A percentile compares a stretch with the other conserved stretches of the same genome.
phyloP scores from a whole-genome alignment of 352 stramenopile genomes.

The Phytophthora citrophthora region DNA sequence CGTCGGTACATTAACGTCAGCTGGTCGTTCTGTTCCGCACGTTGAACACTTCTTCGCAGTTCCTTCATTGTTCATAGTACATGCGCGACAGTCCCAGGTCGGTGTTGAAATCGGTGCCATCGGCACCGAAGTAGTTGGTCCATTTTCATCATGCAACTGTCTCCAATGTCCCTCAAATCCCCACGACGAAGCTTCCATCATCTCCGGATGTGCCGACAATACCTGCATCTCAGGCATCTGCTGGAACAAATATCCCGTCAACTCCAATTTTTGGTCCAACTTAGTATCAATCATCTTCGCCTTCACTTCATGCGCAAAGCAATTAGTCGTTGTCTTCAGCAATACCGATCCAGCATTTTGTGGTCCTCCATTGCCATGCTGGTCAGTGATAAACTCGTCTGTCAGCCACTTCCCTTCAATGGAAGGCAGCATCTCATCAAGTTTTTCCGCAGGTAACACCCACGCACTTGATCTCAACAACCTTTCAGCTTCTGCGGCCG shows the following conservation, averaged over 20 bases:
- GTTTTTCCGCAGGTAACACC: slow-evolving; percentile 49
- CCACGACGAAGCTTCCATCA: slow-evolving; percentile 37
- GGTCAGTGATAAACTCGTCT: slow-evolving; percentile 77
- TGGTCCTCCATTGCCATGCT: slow-evolving; percentile 39
- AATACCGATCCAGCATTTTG: slow-evolving; percentile 78
- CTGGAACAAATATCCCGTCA: slow-evolving; percentile 68
- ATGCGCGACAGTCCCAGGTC: slow-evolving; percentile 75
- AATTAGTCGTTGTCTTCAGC: slow-evolving; percentile 60
- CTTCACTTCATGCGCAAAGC: slow-evolving; percentile 66
- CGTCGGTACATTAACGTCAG: slow-evolving; percentile 38
- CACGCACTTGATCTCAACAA: slow-evolving; percentile 65
- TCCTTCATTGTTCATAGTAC: slow-evolving; percentile 80
- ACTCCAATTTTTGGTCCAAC: slow-evolving; percentile 51
- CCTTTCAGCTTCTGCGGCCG: slow-evolving; percentile 45
- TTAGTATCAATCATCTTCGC: slow-evolving; percentile 57
- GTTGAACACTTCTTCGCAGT: slow-evolving; percentile 69
- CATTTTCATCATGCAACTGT: slow-evolving; percentile 55
- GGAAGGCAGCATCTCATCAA: slow-evolving; percentile 58
- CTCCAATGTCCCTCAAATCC: slow-evolving; percentile 82
- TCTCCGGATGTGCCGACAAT: slow-evolving; percentile 41
- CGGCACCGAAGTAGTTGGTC: slow-evolving; percentile 13
- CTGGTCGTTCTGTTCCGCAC: slow-evolving; percentile 67
- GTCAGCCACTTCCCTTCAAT: slow-evolving; percentile 83
- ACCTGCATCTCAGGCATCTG: slow-evolving; percentile 60
- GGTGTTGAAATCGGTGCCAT: slow-evolving; percentile 31